Evolutionary conservation across 2,329 filamentous ascomycete genomes (phyloP).

Genomic region (Pyrenochaeta sp.): DNA sequence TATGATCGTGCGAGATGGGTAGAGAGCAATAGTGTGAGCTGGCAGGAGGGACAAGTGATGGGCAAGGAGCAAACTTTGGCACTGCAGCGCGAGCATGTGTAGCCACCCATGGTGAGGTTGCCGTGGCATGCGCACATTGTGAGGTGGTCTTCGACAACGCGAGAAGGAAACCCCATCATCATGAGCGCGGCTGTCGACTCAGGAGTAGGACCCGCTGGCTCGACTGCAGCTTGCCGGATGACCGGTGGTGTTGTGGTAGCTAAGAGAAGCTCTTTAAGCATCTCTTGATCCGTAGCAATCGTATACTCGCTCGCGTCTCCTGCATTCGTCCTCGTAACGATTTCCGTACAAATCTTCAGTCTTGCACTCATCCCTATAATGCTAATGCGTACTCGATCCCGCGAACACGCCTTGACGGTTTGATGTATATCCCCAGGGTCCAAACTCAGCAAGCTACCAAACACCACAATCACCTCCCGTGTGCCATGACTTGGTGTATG

Average conservation of each 20-base stretch:
- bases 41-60: conserved; percentile 88
- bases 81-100: conserved; percentile 87
- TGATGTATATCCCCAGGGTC: conserved; percentile 96
- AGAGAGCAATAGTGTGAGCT: conserved; percentile 90
- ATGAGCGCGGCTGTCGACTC: conserved; percentile 68
- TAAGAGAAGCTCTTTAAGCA: conserved; percentile 90
- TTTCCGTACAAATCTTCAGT: conserved; percentile 88
- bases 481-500: conserved; percentile 94
- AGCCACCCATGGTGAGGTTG: conserved; percentile 81
- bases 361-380: conserved; percentile 92
- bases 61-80: conserved; percentile 90
- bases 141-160: conserved; percentile 75
- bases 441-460: conserved; percentile 86
- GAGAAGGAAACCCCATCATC: conserved; percentile 98
- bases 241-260: conserved; percentile 88
- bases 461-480: conserved; percentile 88
- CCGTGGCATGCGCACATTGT: conserved; percentile 93
- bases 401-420: conserved; percentile 80
- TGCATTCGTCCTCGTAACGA: conserved; percentile 86
- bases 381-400: conserved; percentile 84
- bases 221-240: conserved; percentile 66
- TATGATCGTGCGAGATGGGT: conserved; percentile 62
- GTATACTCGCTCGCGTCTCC: conserved; percentile 80
- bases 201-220: conserved; percentile 41
- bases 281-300: conserved; percentile 84